A percentile compares a stretch with the other conserved stretches of the same genome.
These are phyloP conservation scores for Aspergillus viridinutans DNA, from an alignment of 2,329 filamentous ascomycete species.

Conservation along the genomic window DNA sequence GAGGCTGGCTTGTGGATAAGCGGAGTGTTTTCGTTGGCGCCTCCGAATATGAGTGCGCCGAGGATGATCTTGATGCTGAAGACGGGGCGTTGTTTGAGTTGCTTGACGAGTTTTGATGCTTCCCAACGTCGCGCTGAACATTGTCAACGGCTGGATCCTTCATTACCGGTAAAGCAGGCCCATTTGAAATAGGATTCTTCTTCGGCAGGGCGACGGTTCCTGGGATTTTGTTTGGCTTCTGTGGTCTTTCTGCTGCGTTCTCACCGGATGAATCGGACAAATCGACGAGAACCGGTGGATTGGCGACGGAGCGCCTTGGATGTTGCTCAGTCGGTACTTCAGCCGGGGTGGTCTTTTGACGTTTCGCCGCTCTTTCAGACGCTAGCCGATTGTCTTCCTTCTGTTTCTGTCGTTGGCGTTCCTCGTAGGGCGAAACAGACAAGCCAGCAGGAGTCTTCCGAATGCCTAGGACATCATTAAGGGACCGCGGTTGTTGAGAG, in stretches of 20 bases:
- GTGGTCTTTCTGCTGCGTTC: not conserved
- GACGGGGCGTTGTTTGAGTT: not conserved
- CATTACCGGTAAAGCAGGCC: not conserved
- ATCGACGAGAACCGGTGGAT: conserved; percentile 17
- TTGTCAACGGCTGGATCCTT: not conserved
- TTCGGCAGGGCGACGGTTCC: not conserved
- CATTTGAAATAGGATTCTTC: not conserved
- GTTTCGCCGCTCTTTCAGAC: conserved; percentile 31
- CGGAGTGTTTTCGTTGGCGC: conserved; percentile 25
- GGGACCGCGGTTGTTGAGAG: conserved; percentile 50
- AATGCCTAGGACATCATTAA: conserved; percentile 62
- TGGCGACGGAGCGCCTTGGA: conserved; percentile 1
- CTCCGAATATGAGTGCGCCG: conserved; percentile 1
- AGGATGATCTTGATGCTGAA: not conserved
- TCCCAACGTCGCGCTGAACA: not conserved
- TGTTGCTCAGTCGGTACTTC: conserved; percentile 8
- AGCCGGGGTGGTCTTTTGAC: conserved; percentile 21
- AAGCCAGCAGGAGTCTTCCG: conserved; percentile 62
- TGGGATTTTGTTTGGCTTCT: not conserved
- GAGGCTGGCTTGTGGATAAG: conserved; percentile 32
- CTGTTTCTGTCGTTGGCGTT: conserved; percentile 14
- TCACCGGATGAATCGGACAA: conserved; percentile 13
- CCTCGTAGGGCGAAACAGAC: conserved; percentile 65
- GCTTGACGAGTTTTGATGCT: not conserved
- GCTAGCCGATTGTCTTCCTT: conserved; percentile 5